Conservation (phyloP, 148 eudicot genomes). For the Tetragonia tetragonoides region DNA sequence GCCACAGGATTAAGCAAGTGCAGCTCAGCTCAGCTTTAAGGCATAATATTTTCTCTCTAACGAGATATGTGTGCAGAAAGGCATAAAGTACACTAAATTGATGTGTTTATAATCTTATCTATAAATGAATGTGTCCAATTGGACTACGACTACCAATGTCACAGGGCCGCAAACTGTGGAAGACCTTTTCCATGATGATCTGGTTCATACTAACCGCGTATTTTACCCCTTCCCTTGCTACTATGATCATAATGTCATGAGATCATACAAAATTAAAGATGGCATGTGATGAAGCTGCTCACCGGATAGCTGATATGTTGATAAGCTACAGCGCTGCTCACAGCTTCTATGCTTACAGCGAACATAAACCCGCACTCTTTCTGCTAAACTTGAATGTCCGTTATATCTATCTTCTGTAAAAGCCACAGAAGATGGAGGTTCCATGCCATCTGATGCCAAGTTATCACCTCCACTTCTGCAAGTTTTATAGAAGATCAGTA, state of each 20-base stretch:
- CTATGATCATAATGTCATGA: too few species aligned
- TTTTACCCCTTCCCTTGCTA: too few species aligned
- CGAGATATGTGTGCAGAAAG: too few species aligned
- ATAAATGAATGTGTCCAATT: not conserved
- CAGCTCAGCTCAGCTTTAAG: too few species aligned
- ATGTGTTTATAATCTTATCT: not conserved
- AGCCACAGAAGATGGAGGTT: not conserved
- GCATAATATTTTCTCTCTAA: too few species aligned
- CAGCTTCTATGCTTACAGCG: not conserved
- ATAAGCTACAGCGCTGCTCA: too few species aligned
- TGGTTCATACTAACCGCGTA: too few species aligned
- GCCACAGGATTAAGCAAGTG: too few species aligned
- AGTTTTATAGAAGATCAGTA: not conserved
- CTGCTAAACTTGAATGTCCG: not conserved
- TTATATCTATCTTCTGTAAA: not conserved
- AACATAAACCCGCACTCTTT: not conserved
- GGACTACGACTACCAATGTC: not conserved
- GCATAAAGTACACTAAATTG: not conserved
- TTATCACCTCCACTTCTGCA: not conserved
- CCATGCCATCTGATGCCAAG: not conserved
- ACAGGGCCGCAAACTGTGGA: not conserved
- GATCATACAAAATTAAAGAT: not conserved
- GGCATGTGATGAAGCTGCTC: not conserved
- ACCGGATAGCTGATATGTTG: constrained; percentile 1
- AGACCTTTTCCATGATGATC: too few species aligned